Evolutionary conservation across 2,329 filamentous ascomycete genomes (phyloP).

Genomic region (Delphinella strobiligena): DNA sequence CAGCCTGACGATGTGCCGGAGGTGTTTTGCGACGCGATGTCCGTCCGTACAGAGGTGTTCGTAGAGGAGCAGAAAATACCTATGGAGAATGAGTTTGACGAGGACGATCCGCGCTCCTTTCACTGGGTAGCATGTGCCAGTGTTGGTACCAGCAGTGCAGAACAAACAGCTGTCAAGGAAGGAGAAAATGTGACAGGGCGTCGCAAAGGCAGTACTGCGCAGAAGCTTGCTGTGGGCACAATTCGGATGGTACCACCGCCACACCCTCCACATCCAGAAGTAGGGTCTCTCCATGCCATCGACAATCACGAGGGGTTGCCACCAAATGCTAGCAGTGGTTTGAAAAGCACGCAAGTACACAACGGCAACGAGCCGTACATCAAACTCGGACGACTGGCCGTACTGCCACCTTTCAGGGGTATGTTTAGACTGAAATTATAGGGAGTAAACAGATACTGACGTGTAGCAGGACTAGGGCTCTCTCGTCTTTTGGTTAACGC

Average conservation of each 20-base stretch:
- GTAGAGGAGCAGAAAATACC: constrained; percentile 44
- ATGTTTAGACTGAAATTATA: background rate
- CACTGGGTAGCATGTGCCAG: constrained; percentile 81
- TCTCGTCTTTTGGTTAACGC: constrained; percentile 54
- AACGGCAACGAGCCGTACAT: constrained; percentile 63
- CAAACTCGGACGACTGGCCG: constrained; percentile 69
- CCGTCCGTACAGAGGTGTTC: constrained; percentile 45
- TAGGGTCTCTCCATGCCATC: constrained; percentile 23
- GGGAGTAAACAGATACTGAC: background rate
- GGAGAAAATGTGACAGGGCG: constrained; percentile 20
- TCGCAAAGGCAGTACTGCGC: constrained; percentile 25
- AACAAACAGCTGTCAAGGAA: constrained; percentile 32
- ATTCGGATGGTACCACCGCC: constrained; percentile 74
- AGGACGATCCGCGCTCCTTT: constrained; percentile 65
- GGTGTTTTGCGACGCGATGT: constrained; percentile 43
- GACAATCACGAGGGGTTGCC: constrained; percentile 11
- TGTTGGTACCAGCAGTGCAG: constrained; percentile 31
- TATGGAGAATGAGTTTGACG: constrained; percentile 63
- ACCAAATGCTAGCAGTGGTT: constrained; percentile 4
- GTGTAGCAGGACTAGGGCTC: constrained; percentile 38
- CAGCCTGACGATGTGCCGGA: constrained; percentile 28
- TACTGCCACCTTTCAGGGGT: constrained; percentile 53
- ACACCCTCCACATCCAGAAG: constrained; percentile 51
- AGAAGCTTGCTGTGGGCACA: constrained; percentile 53
- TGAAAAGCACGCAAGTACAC: constrained; percentile 36